Evolutionary conservation across 2,329 filamentous ascomycete genomes (phyloP).

Genomic region (Gaeumannomyces sp.): DNA sequence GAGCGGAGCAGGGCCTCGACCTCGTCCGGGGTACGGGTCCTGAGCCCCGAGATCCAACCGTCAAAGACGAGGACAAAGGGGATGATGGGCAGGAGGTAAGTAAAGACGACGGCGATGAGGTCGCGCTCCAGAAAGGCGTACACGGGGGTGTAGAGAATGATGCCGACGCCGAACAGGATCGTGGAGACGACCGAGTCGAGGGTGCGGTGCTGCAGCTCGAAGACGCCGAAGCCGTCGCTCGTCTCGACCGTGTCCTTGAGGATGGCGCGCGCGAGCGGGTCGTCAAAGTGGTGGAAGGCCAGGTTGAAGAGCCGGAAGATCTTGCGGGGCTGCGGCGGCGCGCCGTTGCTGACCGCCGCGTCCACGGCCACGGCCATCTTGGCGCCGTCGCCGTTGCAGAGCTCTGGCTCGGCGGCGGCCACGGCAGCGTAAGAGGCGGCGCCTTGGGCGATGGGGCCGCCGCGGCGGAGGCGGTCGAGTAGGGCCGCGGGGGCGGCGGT

Average conservation of each 20-base stretch:
- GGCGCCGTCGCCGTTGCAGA: conserved; percentile 26
- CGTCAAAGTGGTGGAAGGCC: conserved; percentile 72
- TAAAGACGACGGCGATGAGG: conserved; percentile 54
- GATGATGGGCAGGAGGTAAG: conserved; percentile 59
- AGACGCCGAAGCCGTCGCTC: conserved; percentile 62
- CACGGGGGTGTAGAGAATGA: conserved; percentile 45
- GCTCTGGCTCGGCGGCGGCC: conserved; percentile 8
- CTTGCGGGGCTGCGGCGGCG: conserved; percentile 21
- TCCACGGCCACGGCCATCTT: background rate
- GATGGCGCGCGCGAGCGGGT: conserved; percentile 53
- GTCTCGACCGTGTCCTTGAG: conserved; percentile 59
- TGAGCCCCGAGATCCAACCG: conserved; percentile 59
- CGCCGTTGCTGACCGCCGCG: background rate
- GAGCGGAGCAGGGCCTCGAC: conserved; percentile 52
- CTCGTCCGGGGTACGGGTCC: conserved; percentile 62
- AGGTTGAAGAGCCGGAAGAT: conserved; percentile 68
- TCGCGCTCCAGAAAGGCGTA: conserved; percentile 47
- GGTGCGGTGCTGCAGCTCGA: conserved; percentile 66
- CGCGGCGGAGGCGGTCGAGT: conserved; percentile 21
- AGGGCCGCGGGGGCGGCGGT: conserved; percentile 48
- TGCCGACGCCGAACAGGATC: conserved; percentile 44
- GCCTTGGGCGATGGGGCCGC: background rate
- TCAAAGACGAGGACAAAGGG: conserved; percentile 65
- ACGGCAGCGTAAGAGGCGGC: background rate
- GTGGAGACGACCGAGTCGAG: conserved; percentile 47